These are phyloP conservation scores for Nicotiana tabacum DNA, from an alignment of 257 asterid genomes.

Conservation along the genomic window DNA sequence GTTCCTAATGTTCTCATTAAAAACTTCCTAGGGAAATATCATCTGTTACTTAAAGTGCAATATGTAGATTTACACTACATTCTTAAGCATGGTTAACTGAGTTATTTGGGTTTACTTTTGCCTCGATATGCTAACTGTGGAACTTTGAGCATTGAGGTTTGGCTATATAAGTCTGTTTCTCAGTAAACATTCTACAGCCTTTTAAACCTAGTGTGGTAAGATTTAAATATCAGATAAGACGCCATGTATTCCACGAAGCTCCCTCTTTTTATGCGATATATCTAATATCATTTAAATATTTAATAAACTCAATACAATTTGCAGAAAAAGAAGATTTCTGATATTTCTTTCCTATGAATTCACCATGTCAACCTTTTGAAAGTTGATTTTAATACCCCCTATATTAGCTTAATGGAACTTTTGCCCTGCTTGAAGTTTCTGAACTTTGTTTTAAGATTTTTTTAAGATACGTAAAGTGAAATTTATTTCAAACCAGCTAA, in stretches of 20 bases:
- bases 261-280: background rate
- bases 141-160: background rate
- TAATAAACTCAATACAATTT: too few relatives aligned
- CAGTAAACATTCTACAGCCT: background rate
- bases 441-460: background rate
- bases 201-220: background rate
- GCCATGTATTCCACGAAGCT: background rate
- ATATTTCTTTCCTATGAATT: background rate
- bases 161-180: background rate
- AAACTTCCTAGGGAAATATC: background rate
- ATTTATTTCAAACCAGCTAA: background rate
- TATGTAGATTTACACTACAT: background rate
- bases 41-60: background rate
- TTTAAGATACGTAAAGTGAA: background rate
- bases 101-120: slow-evolving; percentile 6
- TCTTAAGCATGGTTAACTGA: background rate
- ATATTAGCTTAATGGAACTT: background rate
- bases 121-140: background rate
- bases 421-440: background rate
- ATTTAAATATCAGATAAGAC: background rate
- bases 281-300: too few relatives aligned
- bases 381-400: background rate
- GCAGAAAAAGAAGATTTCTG: background rate
- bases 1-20: background rate
- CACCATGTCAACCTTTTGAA: background rate